phyloP scores from a whole-genome alignment of 768 basidiomycete genomes.

The Ramaria sp. region DNA sequence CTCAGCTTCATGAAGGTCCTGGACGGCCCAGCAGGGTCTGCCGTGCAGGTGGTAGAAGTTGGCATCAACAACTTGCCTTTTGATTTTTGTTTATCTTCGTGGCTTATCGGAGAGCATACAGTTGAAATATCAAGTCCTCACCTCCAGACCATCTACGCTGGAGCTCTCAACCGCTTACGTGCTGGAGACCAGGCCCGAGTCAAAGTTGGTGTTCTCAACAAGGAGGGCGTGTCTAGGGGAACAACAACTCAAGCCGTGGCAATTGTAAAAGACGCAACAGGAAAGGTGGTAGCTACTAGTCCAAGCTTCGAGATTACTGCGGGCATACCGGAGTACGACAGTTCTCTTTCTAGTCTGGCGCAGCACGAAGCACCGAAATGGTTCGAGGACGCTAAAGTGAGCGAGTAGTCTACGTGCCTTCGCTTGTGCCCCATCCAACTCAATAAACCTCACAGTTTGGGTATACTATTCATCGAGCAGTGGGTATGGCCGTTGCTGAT shows the following conservation, averaged over 20 bases:
- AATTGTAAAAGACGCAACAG: slow-evolving; percentile 24
- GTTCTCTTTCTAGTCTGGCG: slow-evolving; percentile 25
- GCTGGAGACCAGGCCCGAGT: slow-evolving; percentile 40
- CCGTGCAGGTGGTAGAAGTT: slow-evolving; percentile 39
- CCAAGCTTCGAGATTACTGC: slow-evolving; percentile 28
- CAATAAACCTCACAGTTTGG: not conserved
- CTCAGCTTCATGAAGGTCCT: slow-evolving; percentile 21
- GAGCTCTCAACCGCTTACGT: slow-evolving; percentile 34
- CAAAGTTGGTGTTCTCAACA: slow-evolving; percentile 32
- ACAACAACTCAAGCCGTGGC: slow-evolving; percentile 12
- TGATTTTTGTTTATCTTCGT: slow-evolving; percentile 18
- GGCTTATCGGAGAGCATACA: slow-evolving; percentile 17
- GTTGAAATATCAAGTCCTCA: slow-evolving; percentile 11
- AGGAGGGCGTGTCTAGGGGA: slow-evolving; percentile 19
- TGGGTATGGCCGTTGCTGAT: slow-evolving; percentile 49
- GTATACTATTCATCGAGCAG: slow-evolving; percentile 32
- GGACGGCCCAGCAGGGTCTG: slow-evolving; percentile 25
- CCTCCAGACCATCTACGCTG: slow-evolving; percentile 33
- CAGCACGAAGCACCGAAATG: slow-evolving; percentile 45
- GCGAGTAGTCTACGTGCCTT: slow-evolving; percentile 8
- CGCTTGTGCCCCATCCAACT: not conserved
- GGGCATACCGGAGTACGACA: slow-evolving; percentile 31
- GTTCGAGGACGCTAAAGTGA: slow-evolving; percentile 22
- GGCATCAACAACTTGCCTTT: slow-evolving; percentile 43
- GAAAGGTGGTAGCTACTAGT: slow-evolving; percentile 25